Evolutionary conservation across 495 filamentous ascomycete species (phyloP).

Genomic region (Neurospora hispaniola): DNA sequence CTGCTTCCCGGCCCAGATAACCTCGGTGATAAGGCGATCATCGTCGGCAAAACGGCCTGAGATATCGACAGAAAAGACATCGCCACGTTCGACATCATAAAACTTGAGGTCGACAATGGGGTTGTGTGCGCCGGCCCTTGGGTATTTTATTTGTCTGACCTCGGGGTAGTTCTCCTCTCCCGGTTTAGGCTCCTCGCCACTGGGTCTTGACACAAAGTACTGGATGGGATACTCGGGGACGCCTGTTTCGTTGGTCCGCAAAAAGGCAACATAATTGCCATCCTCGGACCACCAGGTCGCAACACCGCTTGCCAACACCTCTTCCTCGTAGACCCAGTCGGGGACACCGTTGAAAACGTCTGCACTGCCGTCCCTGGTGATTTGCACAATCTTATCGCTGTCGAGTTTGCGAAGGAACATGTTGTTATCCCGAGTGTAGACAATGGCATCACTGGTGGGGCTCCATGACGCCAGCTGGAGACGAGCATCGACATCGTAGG

Average conservation of each 20-base stretch:
- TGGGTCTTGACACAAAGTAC: slow-evolving; percentile 84
- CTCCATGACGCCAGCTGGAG: slow-evolving; percentile 87
- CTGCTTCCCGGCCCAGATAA: slow-evolving; percentile 79
- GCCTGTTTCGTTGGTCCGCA: slow-evolving; percentile 82
- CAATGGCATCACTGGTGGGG: slow-evolving; percentile 71
- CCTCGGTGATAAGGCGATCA: slow-evolving; percentile 83
- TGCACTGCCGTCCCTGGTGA: slow-evolving; percentile 77
- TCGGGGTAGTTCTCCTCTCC: slow-evolving; percentile 89
- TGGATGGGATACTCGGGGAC: slow-evolving; percentile 92
- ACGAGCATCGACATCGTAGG: slow-evolving; percentile 49
- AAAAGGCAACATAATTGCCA: slow-evolving; percentile 78
- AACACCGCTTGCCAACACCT: slow-evolving; percentile 71
- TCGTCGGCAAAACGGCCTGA: slow-evolving; percentile 68
- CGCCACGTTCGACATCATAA: slow-evolving; percentile 72
- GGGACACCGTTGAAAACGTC: slow-evolving; percentile 95
- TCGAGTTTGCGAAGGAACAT: slow-evolving; percentile 66
- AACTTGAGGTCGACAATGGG: slow-evolving; percentile 79
- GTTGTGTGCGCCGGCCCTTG: slow-evolving; percentile 90
- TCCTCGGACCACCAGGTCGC: slow-evolving; percentile 93
- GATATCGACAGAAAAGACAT: slow-evolving; percentile 70
- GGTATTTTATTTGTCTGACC: slow-evolving; percentile 87
- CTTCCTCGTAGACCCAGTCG: slow-evolving; percentile 98
- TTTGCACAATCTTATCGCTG: slow-evolving; percentile 45
- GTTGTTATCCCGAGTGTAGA: slow-evolving; percentile 82
- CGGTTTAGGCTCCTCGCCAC: slow-evolving; percentile 54